Base-by-base conservation (phyloP, 257 asterid species). In the Dorcoceras hygrometricum region DNA sequence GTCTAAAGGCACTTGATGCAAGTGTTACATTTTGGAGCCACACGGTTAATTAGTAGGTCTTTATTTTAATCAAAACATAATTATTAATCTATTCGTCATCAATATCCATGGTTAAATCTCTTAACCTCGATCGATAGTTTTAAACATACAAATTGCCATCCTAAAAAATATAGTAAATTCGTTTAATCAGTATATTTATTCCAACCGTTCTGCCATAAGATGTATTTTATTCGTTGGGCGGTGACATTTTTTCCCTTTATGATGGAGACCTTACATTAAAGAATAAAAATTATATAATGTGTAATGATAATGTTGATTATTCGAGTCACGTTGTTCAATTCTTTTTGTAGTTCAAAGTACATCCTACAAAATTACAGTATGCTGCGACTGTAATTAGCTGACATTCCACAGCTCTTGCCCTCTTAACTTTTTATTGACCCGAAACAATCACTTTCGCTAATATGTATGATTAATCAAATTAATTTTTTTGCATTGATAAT, bases 301-400 rank as follows among this genome's bases (percentile, higher is more conserved):
- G 74, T 60, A 48, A 46, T 56, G 81, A 66, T 60, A 55, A 51
- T 61, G 36, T 55, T 71, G 23, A 71, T 59, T 57, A 23, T 55
- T 36, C 48, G 16, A 36, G 43, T 34, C 43, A 32, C 3, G 36
- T 31, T 31, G 36, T 31, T 31, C 6, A 31, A 32, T 32, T 5
- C 39, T 32, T 5, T n/a, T 32, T 34, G 43, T 8, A 8, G 43
- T 34, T 34, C 43, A 34, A 34, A 34, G 43, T 34, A 72, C 23
- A 61, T 23, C 48, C 65, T 73, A 36, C 16, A 56, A 66, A 57
- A 70, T 73, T 55, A 39, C 36, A 62, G 46, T 55, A 50, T 63
- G 65, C 46, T 70, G 60, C 70, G 80, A 72, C 80, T 71, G 62
- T 59, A 57, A 62, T 72, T 65, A 61, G 74, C 77, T 74, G 84